Conservation (phyloP, 495 filamentous ascomycete genomes). For the Annulohypoxylon moriforme region DNA sequence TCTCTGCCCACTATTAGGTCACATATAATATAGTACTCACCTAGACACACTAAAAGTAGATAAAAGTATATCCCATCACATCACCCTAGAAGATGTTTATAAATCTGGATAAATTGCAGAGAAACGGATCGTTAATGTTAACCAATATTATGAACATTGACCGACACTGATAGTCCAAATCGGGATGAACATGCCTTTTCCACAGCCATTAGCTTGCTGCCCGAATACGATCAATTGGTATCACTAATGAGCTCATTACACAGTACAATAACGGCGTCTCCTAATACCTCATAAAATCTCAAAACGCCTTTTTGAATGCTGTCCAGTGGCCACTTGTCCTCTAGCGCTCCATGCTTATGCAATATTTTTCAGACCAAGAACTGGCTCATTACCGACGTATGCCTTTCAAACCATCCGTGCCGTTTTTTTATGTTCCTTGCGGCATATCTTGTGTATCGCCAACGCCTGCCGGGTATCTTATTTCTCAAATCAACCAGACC, state of each 20-base stretch:
- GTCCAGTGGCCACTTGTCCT: slow-evolving; percentile 18
- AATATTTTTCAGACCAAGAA: slow-evolving; percentile 19
- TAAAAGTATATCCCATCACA: too few species aligned
- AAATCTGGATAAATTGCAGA: not conserved
- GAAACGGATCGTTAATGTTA: not conserved
- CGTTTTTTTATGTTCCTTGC: slow-evolving; percentile 34
- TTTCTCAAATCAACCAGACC: slow-evolving; percentile 43
- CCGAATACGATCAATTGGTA: not conserved
- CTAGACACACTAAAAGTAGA: too few species aligned
- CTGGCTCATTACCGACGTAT: slow-evolving; percentile 23
- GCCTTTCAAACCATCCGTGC: slow-evolving; percentile 7
- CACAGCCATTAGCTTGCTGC: not conserved
- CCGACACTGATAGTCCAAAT: not conserved
- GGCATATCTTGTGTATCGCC: slow-evolving; percentile 42
- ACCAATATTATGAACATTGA: not conserved
- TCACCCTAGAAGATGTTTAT: not conserved
- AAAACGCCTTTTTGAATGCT: slow-evolving; percentile 36
- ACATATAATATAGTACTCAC: too few species aligned
- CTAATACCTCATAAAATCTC: not conserved
- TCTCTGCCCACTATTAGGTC: too few species aligned
- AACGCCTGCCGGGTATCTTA: slow-evolving; percentile 45
- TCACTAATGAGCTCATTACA: not conserved
- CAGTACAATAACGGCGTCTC: not conserved
- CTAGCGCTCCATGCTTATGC: slow-evolving; percentile 31
- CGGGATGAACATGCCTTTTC: not conserved